Evolutionary conservation across 441 rosid species (phyloP).

Genomic region (Brassica balearica): DNA sequence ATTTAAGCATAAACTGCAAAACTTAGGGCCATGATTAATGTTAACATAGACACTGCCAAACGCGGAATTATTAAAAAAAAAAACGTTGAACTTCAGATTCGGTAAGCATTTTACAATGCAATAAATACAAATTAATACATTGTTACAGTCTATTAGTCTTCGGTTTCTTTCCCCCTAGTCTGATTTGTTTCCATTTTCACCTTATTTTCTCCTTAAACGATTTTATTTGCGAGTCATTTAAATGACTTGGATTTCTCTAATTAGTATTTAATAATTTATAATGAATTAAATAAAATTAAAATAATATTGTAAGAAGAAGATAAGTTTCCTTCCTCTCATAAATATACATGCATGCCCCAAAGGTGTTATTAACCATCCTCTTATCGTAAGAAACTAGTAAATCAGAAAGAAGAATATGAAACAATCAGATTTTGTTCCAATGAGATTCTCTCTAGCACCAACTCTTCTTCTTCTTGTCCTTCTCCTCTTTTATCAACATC

Average conservation of each 20-base stretch:
- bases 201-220: neutral
- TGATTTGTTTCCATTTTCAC: neutral
- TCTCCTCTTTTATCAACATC: slow-evolving; percentile 16
- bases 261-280: neutral
- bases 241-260: slow-evolving; percentile 10
- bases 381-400: neutral
- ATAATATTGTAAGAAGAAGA: neutral
- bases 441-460: slow-evolving; percentile 30
- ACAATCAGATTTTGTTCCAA: slow-evolving; percentile 12
- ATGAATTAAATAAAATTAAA: neutral
- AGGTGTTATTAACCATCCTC: slow-evolving; percentile 18
- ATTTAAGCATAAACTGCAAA: too few species aligned
- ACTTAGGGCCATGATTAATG: too few species aligned
- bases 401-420: slow-evolving; percentile 1
- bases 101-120: slow-evolving; percentile 3
- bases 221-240: neutral
- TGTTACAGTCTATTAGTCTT: neutral
- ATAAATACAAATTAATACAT: neutral
- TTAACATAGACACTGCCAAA: too few species aligned
- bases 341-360: slow-evolving; percentile 1
- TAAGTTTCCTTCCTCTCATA: neutral
- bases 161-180: neutral
- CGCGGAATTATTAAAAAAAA: too few species aligned
- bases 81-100: neutral
- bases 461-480: slow-evolving; percentile 23